Evolutionary conservation across 441 rosid species (phyloP).

Genomic region (Adansonia madagascariensis): DNA sequence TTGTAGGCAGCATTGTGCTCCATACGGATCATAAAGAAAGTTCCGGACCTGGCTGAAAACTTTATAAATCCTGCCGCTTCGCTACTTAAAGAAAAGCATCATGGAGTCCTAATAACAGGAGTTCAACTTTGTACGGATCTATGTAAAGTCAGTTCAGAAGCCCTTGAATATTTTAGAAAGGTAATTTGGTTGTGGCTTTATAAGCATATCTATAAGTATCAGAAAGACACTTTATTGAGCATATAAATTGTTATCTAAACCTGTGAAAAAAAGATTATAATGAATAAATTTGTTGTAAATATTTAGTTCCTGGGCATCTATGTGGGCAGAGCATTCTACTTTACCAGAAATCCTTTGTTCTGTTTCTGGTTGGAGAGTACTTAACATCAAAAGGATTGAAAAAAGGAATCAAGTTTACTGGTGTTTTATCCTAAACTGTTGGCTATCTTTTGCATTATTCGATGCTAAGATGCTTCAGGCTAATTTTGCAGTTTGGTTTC

Average conservation of each 20-base stretch:
- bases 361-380: not conserved
- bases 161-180: conserved; percentile 86
- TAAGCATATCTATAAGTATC: conserved; percentile 27
- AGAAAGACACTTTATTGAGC: conserved; percentile 22
- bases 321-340: not conserved
- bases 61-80: conserved; percentile 85
- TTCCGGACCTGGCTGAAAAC: conserved; percentile 97
- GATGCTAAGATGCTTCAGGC: conserved; percentile 15
- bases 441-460: not conserved
- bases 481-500: conserved; percentile 25
- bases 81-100: conserved; percentile 97
- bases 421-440: conserved; percentile 15
- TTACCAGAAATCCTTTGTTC: not conserved
- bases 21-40: conserved; percentile 91
- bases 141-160: conserved; percentile 85
- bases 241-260: not conserved
- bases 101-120: conserved; percentile 94
- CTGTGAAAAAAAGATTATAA: conserved; percentile 12
- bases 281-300: not conserved
- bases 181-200: conserved; percentile 44
- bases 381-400: not conserved
- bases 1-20: conserved; percentile 94
- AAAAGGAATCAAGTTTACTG: not conserved
- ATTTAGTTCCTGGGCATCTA: not conserved
- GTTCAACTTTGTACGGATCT: conserved; percentile 94